These are phyloP conservation scores for Trametes gibbosa DNA, from an alignment of 768 basidiomycete species.

Conservation along the genomic window DNA sequence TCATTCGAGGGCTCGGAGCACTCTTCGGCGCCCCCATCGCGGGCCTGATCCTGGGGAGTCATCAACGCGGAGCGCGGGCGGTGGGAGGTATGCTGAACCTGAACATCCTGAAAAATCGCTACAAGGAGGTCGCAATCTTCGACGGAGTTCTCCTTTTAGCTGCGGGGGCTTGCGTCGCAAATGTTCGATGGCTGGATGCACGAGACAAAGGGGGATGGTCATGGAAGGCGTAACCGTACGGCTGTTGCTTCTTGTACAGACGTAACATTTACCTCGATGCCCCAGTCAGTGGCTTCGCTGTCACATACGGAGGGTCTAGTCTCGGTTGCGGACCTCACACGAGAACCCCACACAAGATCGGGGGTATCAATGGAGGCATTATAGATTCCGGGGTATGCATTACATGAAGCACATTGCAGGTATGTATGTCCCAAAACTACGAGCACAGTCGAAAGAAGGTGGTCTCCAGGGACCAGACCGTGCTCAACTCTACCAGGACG, in stretches of 20 bases:
- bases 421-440: slow-evolving; percentile 71
- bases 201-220: slow-evolving; percentile 38
- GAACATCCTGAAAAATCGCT: slow-evolving; percentile 28
- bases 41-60: slow-evolving; percentile 38
- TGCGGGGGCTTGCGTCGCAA: slow-evolving; percentile 38
- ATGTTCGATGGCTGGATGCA: slow-evolving; percentile 43
- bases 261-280: slow-evolving; percentile 4
- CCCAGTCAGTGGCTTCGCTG: not conserved
- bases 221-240: slow-evolving; percentile 36
- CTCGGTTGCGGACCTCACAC: not conserved
- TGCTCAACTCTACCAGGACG: slow-evolving; percentile 66
- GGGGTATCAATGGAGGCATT: not conserved
- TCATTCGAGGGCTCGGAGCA: slow-evolving; percentile 41
- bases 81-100: not conserved
- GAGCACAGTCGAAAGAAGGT: slow-evolving; percentile 39
- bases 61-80: slow-evolving; percentile 20
- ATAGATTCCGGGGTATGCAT: not conserved
- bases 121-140: slow-evolving; percentile 38
- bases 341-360: not conserved
- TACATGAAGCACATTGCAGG: not conserved
- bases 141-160: slow-evolving; percentile 36
- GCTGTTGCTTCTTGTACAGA: not conserved
- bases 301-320: not conserved
- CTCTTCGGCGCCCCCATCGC: slow-evolving; percentile 43
- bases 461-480: slow-evolving; percentile 28